Evolutionary conservation across 1,284 basidiomycete species (phyloP).

Genomic region (Hymenochaete sp.): DNA sequence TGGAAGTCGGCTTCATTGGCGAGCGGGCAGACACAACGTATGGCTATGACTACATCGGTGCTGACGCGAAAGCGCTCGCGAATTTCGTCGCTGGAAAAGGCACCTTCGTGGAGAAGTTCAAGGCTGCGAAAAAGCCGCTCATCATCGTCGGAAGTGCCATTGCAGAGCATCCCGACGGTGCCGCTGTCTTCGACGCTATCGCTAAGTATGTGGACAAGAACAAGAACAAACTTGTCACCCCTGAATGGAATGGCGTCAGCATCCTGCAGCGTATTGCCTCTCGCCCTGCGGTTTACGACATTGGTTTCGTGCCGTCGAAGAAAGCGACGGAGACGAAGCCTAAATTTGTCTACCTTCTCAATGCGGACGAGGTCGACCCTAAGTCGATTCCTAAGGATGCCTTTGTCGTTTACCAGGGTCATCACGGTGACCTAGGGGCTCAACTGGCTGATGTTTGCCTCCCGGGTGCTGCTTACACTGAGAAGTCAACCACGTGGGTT

Average conservation of each 20-base stretch:
- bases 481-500: constrained; percentile 92
- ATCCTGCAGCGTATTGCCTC: constrained; percentile 88
- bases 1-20: constrained; percentile 87
- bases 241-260: constrained; percentile 95
- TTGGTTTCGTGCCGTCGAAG: constrained; percentile 84
- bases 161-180: constrained; percentile 81
- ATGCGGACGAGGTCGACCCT: constrained; percentile 91
- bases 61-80: constrained; percentile 69
- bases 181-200: constrained; percentile 71
- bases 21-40: constrained; percentile 90
- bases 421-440: constrained; percentile 96
- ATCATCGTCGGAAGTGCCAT: constrained; percentile 90
- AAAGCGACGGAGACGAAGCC: constrained; percentile 70
- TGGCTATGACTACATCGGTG: constrained; percentile 87
- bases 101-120: constrained; percentile 81
- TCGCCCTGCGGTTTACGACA: constrained; percentile 90
- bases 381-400: constrained; percentile 88
- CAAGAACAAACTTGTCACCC: constrained; percentile 68
- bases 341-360: constrained; percentile 96
- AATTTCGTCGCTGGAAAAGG: constrained; percentile 75
- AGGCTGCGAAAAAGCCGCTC: constrained; percentile 85
- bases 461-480: constrained; percentile 92
- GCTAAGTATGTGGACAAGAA: constrained; percentile 78
- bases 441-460: constrained; percentile 95
- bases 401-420: constrained; percentile 98